phyloP scores from a whole-genome alignment of 2,329 filamentous ascomycete species.

The Cordyceps javanica region DNA sequence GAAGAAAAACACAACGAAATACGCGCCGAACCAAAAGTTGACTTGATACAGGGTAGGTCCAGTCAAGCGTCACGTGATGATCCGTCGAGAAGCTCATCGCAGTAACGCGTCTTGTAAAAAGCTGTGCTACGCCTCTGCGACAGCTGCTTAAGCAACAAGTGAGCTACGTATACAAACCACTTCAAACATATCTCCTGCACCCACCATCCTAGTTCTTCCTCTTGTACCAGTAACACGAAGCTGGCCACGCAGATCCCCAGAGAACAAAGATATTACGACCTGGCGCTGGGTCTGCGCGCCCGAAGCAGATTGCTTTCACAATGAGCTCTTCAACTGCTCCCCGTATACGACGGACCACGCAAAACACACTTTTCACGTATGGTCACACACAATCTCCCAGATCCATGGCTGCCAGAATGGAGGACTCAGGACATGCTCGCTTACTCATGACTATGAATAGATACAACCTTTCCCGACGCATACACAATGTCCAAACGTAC shows the following conservation, averaged over 20 bases:
- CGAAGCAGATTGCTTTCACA: slow-evolving; percentile 13
- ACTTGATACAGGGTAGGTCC: background rate
- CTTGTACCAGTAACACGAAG: background rate
- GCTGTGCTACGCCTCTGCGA: background rate
- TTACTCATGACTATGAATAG: slow-evolving; percentile 29
- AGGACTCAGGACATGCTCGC: background rate
- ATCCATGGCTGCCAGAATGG: background rate
- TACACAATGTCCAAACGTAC: slow-evolving; percentile 55
- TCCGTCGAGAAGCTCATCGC: background rate
- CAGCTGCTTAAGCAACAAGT: background rate
- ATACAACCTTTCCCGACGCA: slow-evolving; percentile 52
- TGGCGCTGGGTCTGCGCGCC: slow-evolving; percentile 8
- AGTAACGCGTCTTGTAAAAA: slow-evolving; percentile 8
- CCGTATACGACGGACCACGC: slow-evolving; percentile 40
- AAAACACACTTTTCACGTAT: slow-evolving; percentile 45
- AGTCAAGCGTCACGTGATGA: background rate
- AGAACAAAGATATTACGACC: background rate
- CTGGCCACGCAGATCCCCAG: background rate
- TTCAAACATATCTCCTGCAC: background rate
- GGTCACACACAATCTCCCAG: slow-evolving; percentile 13
- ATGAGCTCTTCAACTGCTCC: slow-evolving; percentile 31
- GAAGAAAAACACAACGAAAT: background rate
- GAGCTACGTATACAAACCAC: background rate
- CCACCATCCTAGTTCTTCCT: background rate
- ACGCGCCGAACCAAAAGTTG: background rate